phyloP scores from a whole-genome alignment of 179 eudicot species.

The Beta corolliflora region DNA sequence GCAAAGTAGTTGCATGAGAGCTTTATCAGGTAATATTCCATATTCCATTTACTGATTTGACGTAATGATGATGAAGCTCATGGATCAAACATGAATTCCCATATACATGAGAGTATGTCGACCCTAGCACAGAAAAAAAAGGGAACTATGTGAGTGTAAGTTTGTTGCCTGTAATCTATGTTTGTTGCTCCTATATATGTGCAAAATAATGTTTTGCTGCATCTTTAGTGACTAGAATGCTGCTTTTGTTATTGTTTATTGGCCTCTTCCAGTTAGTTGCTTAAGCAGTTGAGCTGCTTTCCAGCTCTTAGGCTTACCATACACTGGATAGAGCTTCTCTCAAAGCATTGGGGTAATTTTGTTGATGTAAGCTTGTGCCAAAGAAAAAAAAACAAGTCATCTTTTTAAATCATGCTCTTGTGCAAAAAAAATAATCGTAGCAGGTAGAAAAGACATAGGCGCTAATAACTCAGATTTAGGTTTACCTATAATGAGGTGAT shows the following conservation, averaged over 20 bases:
- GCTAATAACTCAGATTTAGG: not conserved
- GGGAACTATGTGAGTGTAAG: not conserved
- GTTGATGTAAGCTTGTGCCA: too few relatives aligned
- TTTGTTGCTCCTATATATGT: not conserved
- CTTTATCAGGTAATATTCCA: slow-evolving; percentile 30
- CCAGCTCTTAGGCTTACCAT: not conserved
- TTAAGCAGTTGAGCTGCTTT: not conserved
- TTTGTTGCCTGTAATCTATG: too few relatives aligned
- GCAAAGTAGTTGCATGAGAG: slow-evolving; percentile 19
- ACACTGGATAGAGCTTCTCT: not conserved
- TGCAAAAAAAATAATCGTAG: not conserved
- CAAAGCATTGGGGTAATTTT: too few relatives aligned
- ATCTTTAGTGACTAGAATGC: not conserved
- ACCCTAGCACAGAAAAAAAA: not conserved
- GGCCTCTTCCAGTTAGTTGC: not conserved
- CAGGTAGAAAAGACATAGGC: not conserved
- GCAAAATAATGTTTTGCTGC: not conserved
- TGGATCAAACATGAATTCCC: not conserved
- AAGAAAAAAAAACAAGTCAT: not conserved
- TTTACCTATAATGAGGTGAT: not conserved
- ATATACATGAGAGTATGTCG: not conserved
- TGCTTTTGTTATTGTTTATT: not conserved
- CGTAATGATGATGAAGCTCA: not conserved
- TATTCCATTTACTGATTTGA: not conserved
- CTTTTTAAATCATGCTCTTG: not conserved